Percentiles rank a stretch among this genome's conserved stretches.
Conservation (phyloP, 345 rosid species). For the Litchi chinensis region DNA sequence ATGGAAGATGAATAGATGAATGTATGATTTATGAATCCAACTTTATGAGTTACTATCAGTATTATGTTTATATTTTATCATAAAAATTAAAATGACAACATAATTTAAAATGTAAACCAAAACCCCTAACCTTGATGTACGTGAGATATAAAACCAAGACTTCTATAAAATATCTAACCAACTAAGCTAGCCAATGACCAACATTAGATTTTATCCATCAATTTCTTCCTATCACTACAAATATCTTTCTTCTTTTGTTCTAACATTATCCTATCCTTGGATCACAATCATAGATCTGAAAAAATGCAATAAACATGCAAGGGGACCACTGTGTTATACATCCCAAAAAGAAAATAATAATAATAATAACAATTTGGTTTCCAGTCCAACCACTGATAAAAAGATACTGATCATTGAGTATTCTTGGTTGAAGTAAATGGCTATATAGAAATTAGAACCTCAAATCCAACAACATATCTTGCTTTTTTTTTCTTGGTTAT, state of each 20-base stretch:
- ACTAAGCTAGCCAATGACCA: background rate
- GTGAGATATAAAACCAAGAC: background rate
- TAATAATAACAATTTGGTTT: background rate
- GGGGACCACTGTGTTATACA: background rate
- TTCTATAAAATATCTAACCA: background rate
- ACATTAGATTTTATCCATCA: too few relatives aligned
- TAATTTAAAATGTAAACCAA: background rate
- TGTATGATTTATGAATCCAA: background rate
- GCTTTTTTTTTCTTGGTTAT: too few relatives aligned
- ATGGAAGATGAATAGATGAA: background rate
- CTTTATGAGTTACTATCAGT: background rate
- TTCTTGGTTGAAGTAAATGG: background rate
- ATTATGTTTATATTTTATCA: too few relatives aligned
- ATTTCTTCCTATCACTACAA: background rate
- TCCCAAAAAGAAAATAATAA: background rate
- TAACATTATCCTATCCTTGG: background rate
- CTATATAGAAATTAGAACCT: background rate
- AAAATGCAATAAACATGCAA: background rate
- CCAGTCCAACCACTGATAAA: background rate
- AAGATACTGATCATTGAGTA: background rate
- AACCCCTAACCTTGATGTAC: background rate
- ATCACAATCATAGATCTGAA: background rate
- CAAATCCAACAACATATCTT: background rate
- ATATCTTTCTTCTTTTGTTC: background rate
- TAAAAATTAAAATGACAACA: background rate